Evolutionary conservation across 176 grass and related monocot genomes (phyloP).

Genomic region (Thalia dealbata): DNA sequence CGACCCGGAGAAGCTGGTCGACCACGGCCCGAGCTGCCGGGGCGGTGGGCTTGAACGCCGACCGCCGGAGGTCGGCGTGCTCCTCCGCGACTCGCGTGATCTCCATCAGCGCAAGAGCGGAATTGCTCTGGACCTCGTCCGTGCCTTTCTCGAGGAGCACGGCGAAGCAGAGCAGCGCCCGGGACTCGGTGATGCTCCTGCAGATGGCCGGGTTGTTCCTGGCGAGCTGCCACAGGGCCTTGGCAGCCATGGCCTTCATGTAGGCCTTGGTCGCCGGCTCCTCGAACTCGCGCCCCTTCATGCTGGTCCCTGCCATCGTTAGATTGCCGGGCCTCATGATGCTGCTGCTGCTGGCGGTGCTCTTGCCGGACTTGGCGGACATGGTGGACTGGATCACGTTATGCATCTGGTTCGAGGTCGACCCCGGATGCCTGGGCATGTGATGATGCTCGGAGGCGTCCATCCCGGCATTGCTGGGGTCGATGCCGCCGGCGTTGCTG

Average conservation of each 20-base stretch:
- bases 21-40: slow-evolving; percentile 82
- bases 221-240: slow-evolving; percentile 76
- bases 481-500: neutral
- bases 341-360: neutral
- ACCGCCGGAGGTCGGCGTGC: slow-evolving; percentile 58
- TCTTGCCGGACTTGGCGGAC: slow-evolving; percentile 37
- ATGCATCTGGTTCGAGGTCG: slow-evolving; percentile 47
- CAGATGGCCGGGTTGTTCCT: slow-evolving; percentile 73
- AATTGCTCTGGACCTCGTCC: slow-evolving; percentile 72
- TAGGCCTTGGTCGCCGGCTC: slow-evolving; percentile 69
- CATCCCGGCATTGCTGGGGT: neutral
- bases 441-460: neutral
- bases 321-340: slow-evolving; percentile 30
- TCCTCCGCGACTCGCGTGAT: slow-evolving; percentile 70
- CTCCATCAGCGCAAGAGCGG: slow-evolving; percentile 96
- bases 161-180: slow-evolving; percentile 81
- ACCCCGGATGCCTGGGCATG: slow-evolving; percentile 25
- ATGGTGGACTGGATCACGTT: slow-evolving; percentile 69
- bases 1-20: slow-evolving; percentile 70
- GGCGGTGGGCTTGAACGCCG: slow-evolving; percentile 79
- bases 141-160: slow-evolving; percentile 77
- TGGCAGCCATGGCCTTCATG: slow-evolving; percentile 94
- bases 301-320: slow-evolving; percentile 40
- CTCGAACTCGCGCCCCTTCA: slow-evolving; percentile 72
- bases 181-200: slow-evolving; percentile 95